phyloP scores from a whole-genome alignment of 495 filamentous ascomycete genomes.

The Extremus antarcticus region DNA sequence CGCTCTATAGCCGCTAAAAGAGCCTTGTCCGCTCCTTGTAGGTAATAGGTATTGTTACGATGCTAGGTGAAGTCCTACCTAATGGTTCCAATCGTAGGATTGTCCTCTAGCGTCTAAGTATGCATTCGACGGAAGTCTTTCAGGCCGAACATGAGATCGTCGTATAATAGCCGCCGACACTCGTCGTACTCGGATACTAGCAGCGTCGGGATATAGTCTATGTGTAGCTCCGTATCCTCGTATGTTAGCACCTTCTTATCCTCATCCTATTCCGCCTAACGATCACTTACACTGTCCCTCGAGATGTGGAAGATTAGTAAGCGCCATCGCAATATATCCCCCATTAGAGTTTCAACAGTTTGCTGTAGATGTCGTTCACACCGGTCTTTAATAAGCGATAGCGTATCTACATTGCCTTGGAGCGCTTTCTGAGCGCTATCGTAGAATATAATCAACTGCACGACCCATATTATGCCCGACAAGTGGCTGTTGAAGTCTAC shows the following conservation, averaged over 20 bases:
- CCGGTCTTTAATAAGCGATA: background rate
- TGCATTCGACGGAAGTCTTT: background rate
- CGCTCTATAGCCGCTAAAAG: no score
- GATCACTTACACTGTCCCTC: background rate
- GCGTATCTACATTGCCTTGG: background rate
- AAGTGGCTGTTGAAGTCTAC: constrained; percentile 9
- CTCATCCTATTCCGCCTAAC: constrained; percentile 4
- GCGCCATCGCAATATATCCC: no score
- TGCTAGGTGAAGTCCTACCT: constrained; percentile 1
- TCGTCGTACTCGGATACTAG: constrained; percentile 3
- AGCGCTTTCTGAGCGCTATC: background rate
- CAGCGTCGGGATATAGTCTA: constrained; percentile 1
- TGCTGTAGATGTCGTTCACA: constrained; percentile 1
- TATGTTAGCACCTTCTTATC: background rate
- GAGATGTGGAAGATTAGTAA: constrained; percentile 4
- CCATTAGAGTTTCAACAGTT: constrained; percentile 5
- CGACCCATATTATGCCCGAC: constrained; percentile 5
- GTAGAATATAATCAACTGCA: constrained; percentile 8
- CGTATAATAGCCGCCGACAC: background rate
- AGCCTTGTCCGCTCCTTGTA: no score
- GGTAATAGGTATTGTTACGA: background rate
- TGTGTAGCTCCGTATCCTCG: constrained; percentile 3
- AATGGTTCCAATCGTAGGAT: background rate
- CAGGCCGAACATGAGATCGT: background rate
- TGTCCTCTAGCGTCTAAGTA: background rate